These are phyloP conservation scores for Acanthamoeba divionensis DNA, from an alignment of 208 protist genomes.

Conservation along the genomic window DNA sequence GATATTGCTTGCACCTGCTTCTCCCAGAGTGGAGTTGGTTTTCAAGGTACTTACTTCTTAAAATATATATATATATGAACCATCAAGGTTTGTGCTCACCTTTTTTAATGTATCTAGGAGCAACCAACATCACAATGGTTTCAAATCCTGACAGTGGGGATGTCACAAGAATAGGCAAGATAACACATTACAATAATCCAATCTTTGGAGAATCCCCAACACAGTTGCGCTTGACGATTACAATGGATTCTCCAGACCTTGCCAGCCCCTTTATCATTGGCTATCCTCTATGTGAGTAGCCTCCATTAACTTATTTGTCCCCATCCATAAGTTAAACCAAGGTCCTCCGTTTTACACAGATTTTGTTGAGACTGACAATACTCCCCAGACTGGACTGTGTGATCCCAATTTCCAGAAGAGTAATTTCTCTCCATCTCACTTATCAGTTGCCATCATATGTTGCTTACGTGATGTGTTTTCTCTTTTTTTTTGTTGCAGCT, in stretches of 20 bases:
- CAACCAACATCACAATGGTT: background rate
- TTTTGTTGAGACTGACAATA: constrained; percentile 20
- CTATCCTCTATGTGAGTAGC: background rate
- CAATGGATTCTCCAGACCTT: background rate
- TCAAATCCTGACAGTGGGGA: background rate
- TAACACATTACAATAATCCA: constrained; percentile 11
- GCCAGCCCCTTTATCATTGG: background rate
- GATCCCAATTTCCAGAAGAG: constrained; percentile 24
- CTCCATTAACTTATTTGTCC: background rate
- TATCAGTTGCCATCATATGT: background rate
- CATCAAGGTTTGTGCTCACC: too few relatives aligned
- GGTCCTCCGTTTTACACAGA: background rate
- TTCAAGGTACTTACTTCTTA: too few relatives aligned
- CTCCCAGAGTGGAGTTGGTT: background rate
- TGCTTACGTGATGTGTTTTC: background rate
- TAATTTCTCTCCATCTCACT: background rate
- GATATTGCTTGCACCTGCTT: background rate
- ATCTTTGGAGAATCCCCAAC: background rate
- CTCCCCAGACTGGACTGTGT: background rate
- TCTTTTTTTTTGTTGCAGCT: background rate
- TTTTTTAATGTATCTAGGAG: too few relatives aligned
- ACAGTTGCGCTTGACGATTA: background rate
- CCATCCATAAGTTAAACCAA: background rate
- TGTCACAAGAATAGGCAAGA: background rate
- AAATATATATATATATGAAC: too few relatives aligned